phyloP scores from a whole-genome alignment of 495 filamentous ascomycete genomes.

The Hypomontagnella submonticulosa region DNA sequence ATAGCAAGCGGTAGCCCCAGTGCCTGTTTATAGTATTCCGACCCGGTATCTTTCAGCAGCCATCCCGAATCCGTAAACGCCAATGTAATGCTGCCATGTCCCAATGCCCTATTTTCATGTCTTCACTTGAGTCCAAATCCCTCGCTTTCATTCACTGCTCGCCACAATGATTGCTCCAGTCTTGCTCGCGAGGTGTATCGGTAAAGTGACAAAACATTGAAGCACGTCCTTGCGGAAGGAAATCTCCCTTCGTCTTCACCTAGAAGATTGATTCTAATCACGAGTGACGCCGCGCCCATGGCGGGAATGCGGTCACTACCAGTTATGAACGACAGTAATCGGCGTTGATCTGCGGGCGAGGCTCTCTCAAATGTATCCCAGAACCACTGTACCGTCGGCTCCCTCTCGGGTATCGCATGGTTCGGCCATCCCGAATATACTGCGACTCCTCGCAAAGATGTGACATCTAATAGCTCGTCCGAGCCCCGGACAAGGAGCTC shows the following conservation, averaged over 20 bases:
- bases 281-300: slow-evolving; percentile 84
- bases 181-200: slow-evolving; percentile 72
- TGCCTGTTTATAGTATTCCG: slow-evolving; percentile 1
- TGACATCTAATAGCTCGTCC: slow-evolving; percentile 85
- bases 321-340: slow-evolving; percentile 89
- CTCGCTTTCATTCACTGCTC: slow-evolving; percentile 88
- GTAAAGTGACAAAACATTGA: slow-evolving; percentile 84
- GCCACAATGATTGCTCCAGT: slow-evolving; percentile 81
- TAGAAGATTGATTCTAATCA: slow-evolving; percentile 78
- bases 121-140: slow-evolving; percentile 89
- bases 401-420: slow-evolving; percentile 52
- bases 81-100: slow-evolving; percentile 26
- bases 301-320: slow-evolving; percentile 93
- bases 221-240: slow-evolving; percentile 90
- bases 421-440: slow-evolving; percentile 82
- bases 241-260: slow-evolving; percentile 80
- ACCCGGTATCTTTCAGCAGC: slow-evolving; percentile 2
- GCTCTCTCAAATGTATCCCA: slow-evolving; percentile 82
- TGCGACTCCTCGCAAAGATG: slow-evolving; percentile 78
- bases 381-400: slow-evolving; percentile 84
- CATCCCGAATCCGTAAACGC: slow-evolving; percentile 31
- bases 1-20: slow-evolving; percentile 18
- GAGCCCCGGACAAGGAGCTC: slow-evolving; percentile 89
- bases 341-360: slow-evolving; percentile 74
- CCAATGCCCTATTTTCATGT: background rate